Conservation (phyloP, 495 filamentous ascomycete species). For the Penicillium simplicissimum region DNA sequence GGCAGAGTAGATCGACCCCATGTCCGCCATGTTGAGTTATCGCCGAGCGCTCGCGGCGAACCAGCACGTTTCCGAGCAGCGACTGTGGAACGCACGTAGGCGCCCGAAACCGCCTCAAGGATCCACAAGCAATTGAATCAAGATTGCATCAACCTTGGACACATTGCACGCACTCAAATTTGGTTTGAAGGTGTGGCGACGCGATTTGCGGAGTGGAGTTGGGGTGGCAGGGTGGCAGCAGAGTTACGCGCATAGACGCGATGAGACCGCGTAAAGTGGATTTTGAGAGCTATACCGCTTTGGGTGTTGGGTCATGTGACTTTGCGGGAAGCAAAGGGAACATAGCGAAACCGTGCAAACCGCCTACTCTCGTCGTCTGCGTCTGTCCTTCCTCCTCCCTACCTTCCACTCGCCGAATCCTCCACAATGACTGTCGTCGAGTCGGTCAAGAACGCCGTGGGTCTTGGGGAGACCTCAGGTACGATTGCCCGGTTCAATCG, state of each 20-base stretch:
- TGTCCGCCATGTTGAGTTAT: slow-evolving; percentile 44
- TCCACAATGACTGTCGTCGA: slow-evolving; percentile 51
- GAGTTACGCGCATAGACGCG: slow-evolving; percentile 21
- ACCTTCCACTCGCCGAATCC: slow-evolving; percentile 18
- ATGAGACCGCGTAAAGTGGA: slow-evolving; percentile 33
- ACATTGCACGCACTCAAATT: slow-evolving; percentile 23
- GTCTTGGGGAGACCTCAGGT: slow-evolving; percentile 48
- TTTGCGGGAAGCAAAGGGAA: slow-evolving; percentile 31
- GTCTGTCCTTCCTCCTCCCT: slow-evolving; percentile 22
- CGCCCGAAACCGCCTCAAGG: slow-evolving; percentile 15
- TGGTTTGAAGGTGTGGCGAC: slow-evolving; percentile 16
- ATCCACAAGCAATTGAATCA: slow-evolving; percentile 15
- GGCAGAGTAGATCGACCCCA: slow-evolving; percentile 71
- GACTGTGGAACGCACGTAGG: slow-evolving; percentile 18
- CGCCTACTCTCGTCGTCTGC: slow-evolving; percentile 29
- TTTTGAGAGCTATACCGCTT: slow-evolving; percentile 32
- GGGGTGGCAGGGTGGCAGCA: slow-evolving; percentile 21
- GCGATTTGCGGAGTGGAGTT: slow-evolving; percentile 25
- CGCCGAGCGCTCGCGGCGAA: slow-evolving; percentile 22
- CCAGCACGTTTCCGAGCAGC: slow-evolving; percentile 26
- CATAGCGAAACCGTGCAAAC: slow-evolving; percentile 33
- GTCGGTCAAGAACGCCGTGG: slow-evolving; percentile 56
- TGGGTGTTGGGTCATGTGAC: slow-evolving; percentile 31
- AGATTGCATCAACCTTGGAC: slow-evolving; percentile 14
- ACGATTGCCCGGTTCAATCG: slow-evolving; percentile 32